Evolutionary conservation across 768 basidiomycete genomes (phyloP), one percentile per base, ranked within the genome.

Genomic region (Termitomyces heimii): DNA sequence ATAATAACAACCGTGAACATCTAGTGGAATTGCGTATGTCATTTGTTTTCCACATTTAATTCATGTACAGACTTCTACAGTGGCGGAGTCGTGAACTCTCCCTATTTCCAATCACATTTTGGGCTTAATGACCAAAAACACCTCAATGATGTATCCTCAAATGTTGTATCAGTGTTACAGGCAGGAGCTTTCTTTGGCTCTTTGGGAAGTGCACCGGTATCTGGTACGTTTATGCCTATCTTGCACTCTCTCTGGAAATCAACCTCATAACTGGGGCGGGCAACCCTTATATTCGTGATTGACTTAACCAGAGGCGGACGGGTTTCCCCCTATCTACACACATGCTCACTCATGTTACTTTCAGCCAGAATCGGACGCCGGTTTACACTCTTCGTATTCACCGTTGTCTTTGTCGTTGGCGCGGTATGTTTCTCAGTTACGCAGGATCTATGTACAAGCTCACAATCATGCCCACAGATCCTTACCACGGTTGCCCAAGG

Each of bases 111-210:
- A 60, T 45, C 70, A 9, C 77, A 82, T 43, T 93, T 93, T 65
- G 82, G 82, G 13, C 75, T 89, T 48, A 66, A 74, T 46, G 73
- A 77, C 66, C 24, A 51, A 20, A 61, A 62, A 43, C 67, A 67
- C 44, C 62, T 66, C 28, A 77, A 86, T 51, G 72, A 75, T 12
- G 75, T 94, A 24, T 86, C 85, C 0, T 86, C 88, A 40, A 92
- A 89, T 62, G 87, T 95, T 35, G 93, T 94, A 26, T 89, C 93
- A 5, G 89, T 94, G 5, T 77, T 94, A 8, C 93, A 94, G 67
- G 90, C 85, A 1, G 91, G 91, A 12, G 89, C 90, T 0, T 93
- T 94, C 77, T 94, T 94, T 63, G 93, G 92, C 46, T 88, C 92
- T 5, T n/a, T 51, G 35, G 49, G 35, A n/a, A 87, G 85, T 62